Conservation (phyloP, 169 alveolate species). For the Plasmodium adleri region DNA sequence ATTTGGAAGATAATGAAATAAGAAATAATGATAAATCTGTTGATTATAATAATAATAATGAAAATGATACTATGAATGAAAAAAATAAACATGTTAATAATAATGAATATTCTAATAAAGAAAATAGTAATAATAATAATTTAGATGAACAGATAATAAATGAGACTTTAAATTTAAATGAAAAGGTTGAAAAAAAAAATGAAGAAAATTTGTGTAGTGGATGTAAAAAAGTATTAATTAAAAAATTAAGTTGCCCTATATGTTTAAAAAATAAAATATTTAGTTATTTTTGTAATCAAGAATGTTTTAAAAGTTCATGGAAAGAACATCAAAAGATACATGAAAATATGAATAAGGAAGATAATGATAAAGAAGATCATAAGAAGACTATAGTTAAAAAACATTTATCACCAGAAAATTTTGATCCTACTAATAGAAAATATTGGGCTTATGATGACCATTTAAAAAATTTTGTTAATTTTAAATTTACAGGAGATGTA, state of each 20-base stretch:
- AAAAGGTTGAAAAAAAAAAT: background rate
- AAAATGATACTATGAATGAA: background rate
- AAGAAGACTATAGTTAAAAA: slow-evolving; percentile 13
- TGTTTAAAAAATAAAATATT: slow-evolving; percentile 78
- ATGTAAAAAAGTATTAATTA: slow-evolving; percentile 73
- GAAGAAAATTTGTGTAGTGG: slow-evolving; percentile 75
- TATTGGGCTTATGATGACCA: slow-evolving; percentile 33
- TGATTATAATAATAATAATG: background rate
- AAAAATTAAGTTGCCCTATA: slow-evolving; percentile 84
- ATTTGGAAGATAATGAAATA: background rate
- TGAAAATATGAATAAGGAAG: slow-evolving; percentile 78
- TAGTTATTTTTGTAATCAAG: slow-evolving; percentile 95
- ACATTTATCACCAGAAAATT: slow-evolving; percentile 26
- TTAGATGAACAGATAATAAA: background rate
- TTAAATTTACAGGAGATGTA: slow-evolving; percentile 93
- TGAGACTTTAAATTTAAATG: background rate
- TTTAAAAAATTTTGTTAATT: slow-evolving; percentile 84
- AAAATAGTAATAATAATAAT: background rate
- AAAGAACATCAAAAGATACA: slow-evolving; percentile 92
- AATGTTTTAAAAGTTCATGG: slow-evolving; percentile 95
- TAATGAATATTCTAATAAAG: background rate
- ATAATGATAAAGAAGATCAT: slow-evolving; percentile 9
- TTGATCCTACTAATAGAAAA: slow-evolving; percentile 27
- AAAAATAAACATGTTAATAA: background rate
- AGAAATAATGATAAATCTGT: background rate